Percentiles rank a stretch among this genome's conserved stretches.
Evolutionary conservation across 768 basidiomycete genomes (phyloP).

Genomic region (Termitomyces sp.): DNA sequence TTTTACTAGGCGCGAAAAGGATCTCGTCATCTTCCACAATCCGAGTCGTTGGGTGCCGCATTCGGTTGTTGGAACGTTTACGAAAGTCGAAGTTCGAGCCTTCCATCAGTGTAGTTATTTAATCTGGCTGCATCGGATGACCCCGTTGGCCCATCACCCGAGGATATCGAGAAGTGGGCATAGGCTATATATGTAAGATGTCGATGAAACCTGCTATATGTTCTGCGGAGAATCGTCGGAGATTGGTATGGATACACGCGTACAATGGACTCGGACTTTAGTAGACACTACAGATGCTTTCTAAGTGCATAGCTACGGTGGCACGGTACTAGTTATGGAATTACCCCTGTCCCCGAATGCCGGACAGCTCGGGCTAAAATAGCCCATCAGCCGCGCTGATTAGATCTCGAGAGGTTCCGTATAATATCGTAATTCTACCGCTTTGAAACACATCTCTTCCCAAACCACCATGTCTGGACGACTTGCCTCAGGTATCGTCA

Average conservation of each 20-base stretch:
- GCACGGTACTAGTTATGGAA: not conserved
- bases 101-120: conserved; percentile 90
- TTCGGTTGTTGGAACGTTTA: conserved; percentile 78
- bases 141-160: conserved; percentile 63
- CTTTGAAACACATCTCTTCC: conserved; percentile 6
- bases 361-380: not conserved
- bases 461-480: conserved; percentile 55
- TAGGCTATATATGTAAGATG: conserved; percentile 19
- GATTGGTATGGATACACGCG: not conserved
- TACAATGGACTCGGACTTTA: not conserved
- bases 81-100: conserved; percentile 61
- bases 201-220: not conserved
- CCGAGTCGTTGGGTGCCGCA: conserved; percentile 70
- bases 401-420: conserved; percentile 3
- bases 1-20: conserved; percentile 44
- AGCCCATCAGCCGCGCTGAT: conserved; percentile 2
- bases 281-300: not conserved
- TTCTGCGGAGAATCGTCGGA: not conserved
- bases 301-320: not conserved
- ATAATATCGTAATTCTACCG: conserved; percentile 2
- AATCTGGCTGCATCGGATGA: conserved; percentile 82
- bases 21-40: conserved; percentile 88
- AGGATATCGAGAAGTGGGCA: conserved; percentile 65
- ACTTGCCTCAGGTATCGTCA: conserved; percentile 54
- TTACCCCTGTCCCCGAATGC: not conserved